phyloP scores from a whole-genome alignment of 2,329 filamentous ascomycete genomes.

The Alternaria ethzedia region DNA sequence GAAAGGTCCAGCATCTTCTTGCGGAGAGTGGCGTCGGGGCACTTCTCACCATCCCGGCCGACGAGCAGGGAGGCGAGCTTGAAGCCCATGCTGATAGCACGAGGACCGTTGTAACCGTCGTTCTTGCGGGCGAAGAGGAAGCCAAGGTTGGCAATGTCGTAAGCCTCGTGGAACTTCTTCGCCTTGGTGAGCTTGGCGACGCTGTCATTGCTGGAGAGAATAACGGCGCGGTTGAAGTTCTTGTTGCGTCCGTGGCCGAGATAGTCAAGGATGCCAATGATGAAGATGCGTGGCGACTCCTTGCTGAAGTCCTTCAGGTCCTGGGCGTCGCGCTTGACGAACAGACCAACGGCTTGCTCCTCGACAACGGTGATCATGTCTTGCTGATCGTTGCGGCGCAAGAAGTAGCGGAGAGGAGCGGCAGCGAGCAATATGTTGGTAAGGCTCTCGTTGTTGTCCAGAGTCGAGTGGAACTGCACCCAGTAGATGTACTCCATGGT shows the following conservation, averaged over 20 bases:
- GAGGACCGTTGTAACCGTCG: constrained; percentile 40
- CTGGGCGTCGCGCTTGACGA: constrained; percentile 36
- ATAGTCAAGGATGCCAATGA: constrained; percentile 38
- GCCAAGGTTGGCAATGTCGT: constrained; percentile 43
- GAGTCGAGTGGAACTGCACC: constrained; percentile 36
- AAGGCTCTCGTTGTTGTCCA: constrained; percentile 48
- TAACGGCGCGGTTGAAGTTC: constrained; percentile 38
- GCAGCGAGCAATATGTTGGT: constrained; percentile 41
- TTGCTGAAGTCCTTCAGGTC: constrained; percentile 37
- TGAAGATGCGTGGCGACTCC: constrained; percentile 40
- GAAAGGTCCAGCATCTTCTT: constrained; percentile 52
- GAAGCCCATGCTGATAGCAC: constrained; percentile 48
- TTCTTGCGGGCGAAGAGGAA: constrained; percentile 42
- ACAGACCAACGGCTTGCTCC: constrained; percentile 34
- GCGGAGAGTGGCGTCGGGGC: constrained; percentile 40
- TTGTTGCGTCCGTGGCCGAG: constrained; percentile 38
- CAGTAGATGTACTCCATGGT: constrained; percentile 46
- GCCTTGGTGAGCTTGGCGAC: constrained; percentile 33
- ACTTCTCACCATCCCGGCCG: constrained; percentile 37
- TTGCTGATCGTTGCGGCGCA: constrained; percentile 27
- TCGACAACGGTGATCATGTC: constrained; percentile 35
- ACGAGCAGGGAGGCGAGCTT: constrained; percentile 44
- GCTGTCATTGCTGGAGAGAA: constrained; percentile 33
- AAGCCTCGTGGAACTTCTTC: constrained; percentile 42
- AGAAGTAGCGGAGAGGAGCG: constrained; percentile 40